Conservation (phyloP, 2,329 filamentous ascomycete species). For the Cladosporium sp. region DNA sequence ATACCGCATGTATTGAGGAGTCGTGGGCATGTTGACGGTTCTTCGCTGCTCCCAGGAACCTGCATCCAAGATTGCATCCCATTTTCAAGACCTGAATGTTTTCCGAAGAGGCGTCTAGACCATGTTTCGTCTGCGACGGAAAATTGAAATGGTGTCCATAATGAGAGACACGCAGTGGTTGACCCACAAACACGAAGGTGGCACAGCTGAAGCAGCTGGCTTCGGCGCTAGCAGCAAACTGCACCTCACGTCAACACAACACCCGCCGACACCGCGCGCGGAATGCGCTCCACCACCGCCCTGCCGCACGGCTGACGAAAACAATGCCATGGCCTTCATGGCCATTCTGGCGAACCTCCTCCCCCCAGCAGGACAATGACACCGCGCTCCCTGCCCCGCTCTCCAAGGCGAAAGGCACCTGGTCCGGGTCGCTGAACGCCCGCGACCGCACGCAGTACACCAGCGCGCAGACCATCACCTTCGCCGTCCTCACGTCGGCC, state of each 20-base stretch:
- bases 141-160: too few relatives aligned
- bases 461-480: slow-evolving; percentile 16
- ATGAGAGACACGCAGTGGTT: too few relatives aligned
- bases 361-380: not conserved
- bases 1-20: too few relatives aligned
- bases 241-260: not conserved
- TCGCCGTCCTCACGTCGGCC: slow-evolving; percentile 47
- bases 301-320: not conserved
- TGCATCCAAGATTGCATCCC: too few relatives aligned
- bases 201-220: not conserved
- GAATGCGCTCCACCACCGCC: not conserved
- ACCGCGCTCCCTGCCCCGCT: not conserved
- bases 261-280: too few relatives aligned
- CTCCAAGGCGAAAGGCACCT: slow-evolving; percentile 1
- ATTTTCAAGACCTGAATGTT: too few relatives aligned
- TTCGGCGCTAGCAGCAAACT: not conserved
- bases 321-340: slow-evolving; percentile 8
- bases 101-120: too few relatives aligned
- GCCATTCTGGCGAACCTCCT: slow-evolving; percentile 3
- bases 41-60: too few relatives aligned
- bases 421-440: slow-evolving; percentile 5
- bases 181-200: not conserved
- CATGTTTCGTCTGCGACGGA: too few relatives aligned
- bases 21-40: too few relatives aligned
- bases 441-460: slow-evolving; percentile 11